phyloP scores from a whole-genome alignment of 176 grass and related monocot species.

The Carex pumila region DNA sequence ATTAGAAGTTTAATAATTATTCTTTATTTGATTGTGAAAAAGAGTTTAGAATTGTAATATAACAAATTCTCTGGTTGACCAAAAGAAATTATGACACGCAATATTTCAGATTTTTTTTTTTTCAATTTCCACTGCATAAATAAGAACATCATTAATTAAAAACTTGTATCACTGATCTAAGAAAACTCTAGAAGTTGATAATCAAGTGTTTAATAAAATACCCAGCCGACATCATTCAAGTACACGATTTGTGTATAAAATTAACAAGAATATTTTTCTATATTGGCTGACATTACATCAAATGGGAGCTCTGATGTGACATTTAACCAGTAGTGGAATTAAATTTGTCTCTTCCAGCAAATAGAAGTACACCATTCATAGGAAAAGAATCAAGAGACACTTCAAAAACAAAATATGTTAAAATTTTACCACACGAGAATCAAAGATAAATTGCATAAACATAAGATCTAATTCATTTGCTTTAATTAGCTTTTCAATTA shows the following conservation, averaged over 20 bases:
- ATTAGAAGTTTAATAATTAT: too few species aligned
- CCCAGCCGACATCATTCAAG: background rate
- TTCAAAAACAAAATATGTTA: background rate
- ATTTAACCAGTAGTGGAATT: conserved; percentile 8
- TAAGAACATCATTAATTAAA: background rate
- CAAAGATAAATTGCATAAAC: background rate
- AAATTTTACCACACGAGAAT: background rate
- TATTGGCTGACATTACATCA: conserved; percentile 11
- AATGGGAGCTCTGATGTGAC: conserved; percentile 11
- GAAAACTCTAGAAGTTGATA: background rate
- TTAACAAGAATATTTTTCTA: conserved; percentile 3
- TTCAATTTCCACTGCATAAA: background rate
- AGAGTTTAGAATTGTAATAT: background rate
- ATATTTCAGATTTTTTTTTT: background rate
- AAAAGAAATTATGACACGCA: background rate
- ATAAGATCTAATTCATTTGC: background rate
- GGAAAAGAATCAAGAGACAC: background rate
- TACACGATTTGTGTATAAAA: background rate
- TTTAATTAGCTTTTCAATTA: background rate
- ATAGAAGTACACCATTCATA: conserved; percentile 10
- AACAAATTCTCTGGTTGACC: background rate
- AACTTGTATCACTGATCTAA: background rate
- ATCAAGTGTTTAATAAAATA: background rate
- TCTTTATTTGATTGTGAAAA: background rate
- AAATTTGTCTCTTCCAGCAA: background rate